Conservation (phyloP, 192 early-diverging fungal species). For the Coemansia sp. region DNA sequence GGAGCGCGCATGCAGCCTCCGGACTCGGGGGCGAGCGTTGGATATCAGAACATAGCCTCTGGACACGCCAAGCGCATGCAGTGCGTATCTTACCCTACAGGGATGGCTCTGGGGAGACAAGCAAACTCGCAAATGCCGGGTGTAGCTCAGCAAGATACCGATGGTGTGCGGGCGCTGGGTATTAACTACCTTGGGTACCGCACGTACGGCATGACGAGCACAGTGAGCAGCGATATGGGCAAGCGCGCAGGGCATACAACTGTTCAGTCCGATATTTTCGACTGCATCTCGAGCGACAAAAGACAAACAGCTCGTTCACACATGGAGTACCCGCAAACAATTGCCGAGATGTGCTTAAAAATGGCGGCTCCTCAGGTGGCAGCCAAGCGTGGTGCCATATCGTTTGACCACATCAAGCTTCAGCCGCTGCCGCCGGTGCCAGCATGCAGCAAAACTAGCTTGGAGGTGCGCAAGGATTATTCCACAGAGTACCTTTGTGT, state of each 20-base stretch:
- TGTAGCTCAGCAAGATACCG: neutral
- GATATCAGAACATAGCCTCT: constrained; percentile 12
- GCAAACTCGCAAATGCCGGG: neutral
- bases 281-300: constrained; percentile 6
- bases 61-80: neutral
- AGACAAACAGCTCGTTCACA: no score
- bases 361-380: neutral
- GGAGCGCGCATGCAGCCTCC: constrained; percentile 9
- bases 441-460: neutral
- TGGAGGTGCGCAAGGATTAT: neutral
- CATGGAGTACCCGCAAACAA: neutral
- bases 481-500: neutral
- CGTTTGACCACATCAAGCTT: constrained; percentile 11
- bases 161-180: neutral
- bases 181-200: constrained; percentile 7
- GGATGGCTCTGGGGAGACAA: neutral
- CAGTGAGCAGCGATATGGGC: neutral
- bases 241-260: neutral
- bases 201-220: neutral
- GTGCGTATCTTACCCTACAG: no score
- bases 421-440: neutral
- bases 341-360: neutral
- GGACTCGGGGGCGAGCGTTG: constrained; percentile 38
- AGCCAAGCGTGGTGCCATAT: constrained; percentile 12
- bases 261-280: constrained; percentile 12